Percentiles rank a stretch among this genome's conserved stretches.
Evolutionary conservation across 352 stramenopile genomes (phyloP).

Genomic region (Pythium volutum): DNA sequence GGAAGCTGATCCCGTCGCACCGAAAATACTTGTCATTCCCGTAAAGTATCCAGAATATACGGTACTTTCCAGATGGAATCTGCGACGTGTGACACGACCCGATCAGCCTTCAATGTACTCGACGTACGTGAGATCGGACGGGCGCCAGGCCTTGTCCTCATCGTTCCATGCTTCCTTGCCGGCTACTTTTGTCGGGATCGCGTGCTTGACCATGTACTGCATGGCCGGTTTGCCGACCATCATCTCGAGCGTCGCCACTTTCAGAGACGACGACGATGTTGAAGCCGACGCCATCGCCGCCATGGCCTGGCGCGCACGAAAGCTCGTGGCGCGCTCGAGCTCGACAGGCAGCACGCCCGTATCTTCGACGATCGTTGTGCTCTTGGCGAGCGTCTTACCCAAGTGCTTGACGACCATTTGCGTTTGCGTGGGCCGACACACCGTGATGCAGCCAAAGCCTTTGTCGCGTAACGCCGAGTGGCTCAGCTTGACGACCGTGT

Average conservation of each 20-base stretch:
- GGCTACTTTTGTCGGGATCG: conserved; percentile 55
- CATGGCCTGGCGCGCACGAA: conserved; percentile 57
- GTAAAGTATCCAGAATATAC: not conserved
- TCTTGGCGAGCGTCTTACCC: conserved; percentile 51
- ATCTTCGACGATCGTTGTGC: conserved; percentile 69
- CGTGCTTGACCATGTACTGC: conserved; percentile 58
- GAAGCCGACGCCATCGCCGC: conserved; percentile 10
- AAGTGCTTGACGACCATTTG: conserved; percentile 75
- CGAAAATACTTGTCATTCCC: not conserved
- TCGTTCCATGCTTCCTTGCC: conserved; percentile 56
- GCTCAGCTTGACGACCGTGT: conserved; percentile 77
- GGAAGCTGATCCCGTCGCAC: not conserved
- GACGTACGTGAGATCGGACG: conserved; percentile 64
- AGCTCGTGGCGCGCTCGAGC: conserved; percentile 62
- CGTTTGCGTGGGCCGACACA: conserved; percentile 63
- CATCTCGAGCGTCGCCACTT: conserved; percentile 40
- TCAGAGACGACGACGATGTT: conserved; percentile 3
- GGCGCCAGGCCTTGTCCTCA: conserved; percentile 62
- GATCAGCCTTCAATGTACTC: conserved; percentile 64
- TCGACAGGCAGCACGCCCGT: conserved; percentile 64
- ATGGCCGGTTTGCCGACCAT: conserved; percentile 70
- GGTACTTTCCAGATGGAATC: too few relatives aligned
- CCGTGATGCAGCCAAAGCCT: conserved; percentile 64
- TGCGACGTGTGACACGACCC: too few relatives aligned
- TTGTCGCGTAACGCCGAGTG: conserved; percentile 63